Base-by-base conservation (phyloP, 495 filamentous ascomycete species). In the Neurospora sp. region DNA sequence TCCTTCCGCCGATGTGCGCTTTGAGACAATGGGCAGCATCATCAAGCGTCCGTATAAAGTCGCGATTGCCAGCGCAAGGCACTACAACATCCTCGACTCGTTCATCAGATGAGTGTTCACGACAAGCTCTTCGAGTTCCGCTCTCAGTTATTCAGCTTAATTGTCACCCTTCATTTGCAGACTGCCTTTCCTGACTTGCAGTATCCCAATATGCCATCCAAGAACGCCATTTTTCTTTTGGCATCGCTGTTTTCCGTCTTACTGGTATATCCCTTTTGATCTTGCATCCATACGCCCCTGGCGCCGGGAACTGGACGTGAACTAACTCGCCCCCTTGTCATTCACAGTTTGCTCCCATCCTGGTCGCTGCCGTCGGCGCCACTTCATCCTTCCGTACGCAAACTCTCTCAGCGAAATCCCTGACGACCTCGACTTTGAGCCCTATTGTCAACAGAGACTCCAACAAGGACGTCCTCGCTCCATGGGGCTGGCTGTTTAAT, bases 141-240 rank as follows among this genome's bases (percentile, higher is more conserved):
- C 17, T 5, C 8, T 14, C 1, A 12, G 20, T 14, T 12, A 14
- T 14, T 1, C 45, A 27, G n/a, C 45, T 5, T 2, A 14, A 53
- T 12, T 20, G 5, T 22, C 3, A 4, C 9, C 0, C 0, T 53
- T 22, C 9, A 2, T 0, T 12, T 22, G 0, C 3, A 3, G 2
- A n/a, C 42, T 4, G 8, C 17, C 7, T 45, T 20, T 44, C 3
- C 8, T 45, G 17, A 27, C 20, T 12, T 27, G 0, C 3, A 27
- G 27, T 27, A 27, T 27, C 27, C 27, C 27, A 27, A 6, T 2
- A 53, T 53, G 45, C 45, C 20, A 20, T 53, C 20, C 45, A 53
- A 53, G 4, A 53, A 53, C n/a, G 4, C n/a, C 8, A 10, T 27
- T 1, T 27, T 27, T 0, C 8, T 22, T 27, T 27, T 53, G 3